Base-by-base conservation (phyloP, 768 basidiomycete genomes). In the Holtermanniella nyarrowii region DNA sequence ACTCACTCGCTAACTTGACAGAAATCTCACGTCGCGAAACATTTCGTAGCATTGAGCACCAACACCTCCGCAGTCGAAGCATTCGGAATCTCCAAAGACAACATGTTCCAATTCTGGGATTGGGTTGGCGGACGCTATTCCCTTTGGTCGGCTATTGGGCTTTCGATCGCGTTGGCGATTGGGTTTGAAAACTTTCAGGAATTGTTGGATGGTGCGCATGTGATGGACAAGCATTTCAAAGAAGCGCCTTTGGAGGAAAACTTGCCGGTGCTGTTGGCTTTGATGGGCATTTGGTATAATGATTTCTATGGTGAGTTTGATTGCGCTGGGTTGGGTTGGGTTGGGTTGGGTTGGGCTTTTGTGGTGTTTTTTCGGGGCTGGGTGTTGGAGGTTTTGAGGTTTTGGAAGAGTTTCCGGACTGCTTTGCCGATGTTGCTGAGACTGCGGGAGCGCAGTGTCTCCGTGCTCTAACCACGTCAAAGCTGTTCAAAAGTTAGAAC, bases 81-180 rank as follows among this genome's bases (percentile, higher is more conserved):
- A 2, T 99, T 99, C 66, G 95, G 95, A 40, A 99, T 99, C 66
- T 77, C 84, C 43, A 72, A 82, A 54, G 78, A 79, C 60, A 96
- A 96, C 76, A 99, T 99, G 91, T 99, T 99, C 81, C 83, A 85
- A 69, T 97, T 99, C 81, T 99, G 93, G 93, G 95, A 97, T 74
- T 99, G 95, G 95, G 95, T 99, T 57, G 95, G 95, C 56, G 95
- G 95, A 23, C 82, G 93, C 57, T 99, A 99, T 80, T 89, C 86
- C 62, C 78, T 99, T 58, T 97, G 95, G 93, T 90, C 88, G 56
- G 93, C 95, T 25, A 96, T 99, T 61, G 95, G 95, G 53, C 78
- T 97, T 53, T 86, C 87, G 42, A 97, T 99, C 73, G 86, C 87
- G 37, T 76, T 97, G 46, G 84, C 82, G 43, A 86, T 97, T 62